phyloP scores from a whole-genome alignment of 176 grass and related monocot species.

The Triticum monococcum region DNA sequence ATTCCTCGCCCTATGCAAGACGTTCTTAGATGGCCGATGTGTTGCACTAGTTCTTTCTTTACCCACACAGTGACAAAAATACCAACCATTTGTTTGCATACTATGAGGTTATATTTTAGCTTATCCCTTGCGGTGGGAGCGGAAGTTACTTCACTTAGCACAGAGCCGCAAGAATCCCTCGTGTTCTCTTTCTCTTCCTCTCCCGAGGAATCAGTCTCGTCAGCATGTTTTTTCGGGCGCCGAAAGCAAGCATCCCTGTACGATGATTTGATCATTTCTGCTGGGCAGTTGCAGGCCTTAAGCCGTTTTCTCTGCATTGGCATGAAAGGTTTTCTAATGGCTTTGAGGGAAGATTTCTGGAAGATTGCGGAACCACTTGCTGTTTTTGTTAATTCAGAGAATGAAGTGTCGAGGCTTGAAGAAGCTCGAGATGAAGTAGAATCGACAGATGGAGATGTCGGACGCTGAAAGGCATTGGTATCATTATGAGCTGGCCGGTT shows the following conservation, averaged over 20 bases:
- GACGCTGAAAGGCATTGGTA: slow-evolving; percentile 43
- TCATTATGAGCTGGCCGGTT: slow-evolving; percentile 45
- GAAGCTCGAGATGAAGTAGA: slow-evolving; percentile 48
- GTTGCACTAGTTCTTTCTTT: slow-evolving; percentile 68
- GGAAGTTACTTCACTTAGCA: slow-evolving; percentile 32
- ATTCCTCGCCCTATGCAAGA: slow-evolving; percentile 79
- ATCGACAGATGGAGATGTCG: slow-evolving; percentile 46
- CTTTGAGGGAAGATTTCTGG: slow-evolving; percentile 73
- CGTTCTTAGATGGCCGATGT: slow-evolving; percentile 76
- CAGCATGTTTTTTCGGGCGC: slow-evolving; percentile 45
- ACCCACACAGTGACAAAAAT: slow-evolving; percentile 90
- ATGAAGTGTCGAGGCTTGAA: slow-evolving; percentile 45
- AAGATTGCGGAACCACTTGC: slow-evolving; percentile 66
- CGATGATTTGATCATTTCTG: slow-evolving; percentile 62
- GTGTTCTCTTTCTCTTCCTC: slow-evolving; percentile 59
- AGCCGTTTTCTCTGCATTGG: slow-evolving; percentile 54
- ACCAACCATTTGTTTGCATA: slow-evolving; percentile 93
- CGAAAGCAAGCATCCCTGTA: slow-evolving; percentile 78
- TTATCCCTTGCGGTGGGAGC: slow-evolving; percentile 41
- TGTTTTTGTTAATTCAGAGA: slow-evolving; percentile 59
- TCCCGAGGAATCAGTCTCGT: slow-evolving; percentile 57
- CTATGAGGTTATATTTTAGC: slow-evolving; percentile 80
- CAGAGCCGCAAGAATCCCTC: slow-evolving; percentile 46
- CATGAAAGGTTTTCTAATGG: slow-evolving; percentile 83
- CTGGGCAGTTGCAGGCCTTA: slow-evolving; percentile 73